Evolutionary conservation across 768 basidiomycete species (phyloP).

Genomic region (Macrocybe gigantea): DNA sequence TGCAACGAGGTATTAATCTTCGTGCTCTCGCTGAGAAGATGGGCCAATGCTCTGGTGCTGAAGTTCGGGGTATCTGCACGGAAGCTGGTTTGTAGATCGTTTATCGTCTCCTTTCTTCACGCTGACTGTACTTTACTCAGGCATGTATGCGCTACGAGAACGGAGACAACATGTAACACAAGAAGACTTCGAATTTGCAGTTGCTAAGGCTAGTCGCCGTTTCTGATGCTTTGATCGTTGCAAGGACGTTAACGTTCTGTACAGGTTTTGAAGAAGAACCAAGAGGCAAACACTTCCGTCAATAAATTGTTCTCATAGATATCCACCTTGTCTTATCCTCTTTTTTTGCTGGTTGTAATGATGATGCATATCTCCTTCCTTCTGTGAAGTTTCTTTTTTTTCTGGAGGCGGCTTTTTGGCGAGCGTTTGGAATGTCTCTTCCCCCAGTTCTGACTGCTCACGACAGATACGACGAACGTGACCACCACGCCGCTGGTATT

Average conservation of each 20-base stretch:
- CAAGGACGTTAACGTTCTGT: slow-evolving; percentile 4
- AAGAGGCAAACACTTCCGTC: slow-evolving; percentile 89
- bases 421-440: not conserved
- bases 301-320: slow-evolving; percentile 88
- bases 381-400: not conserved
- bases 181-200: slow-evolving; percentile 98
- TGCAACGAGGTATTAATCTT: slow-evolving; percentile 97
- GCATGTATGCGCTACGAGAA: slow-evolving; percentile 96
- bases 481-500: not conserved
- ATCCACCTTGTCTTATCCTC: not conserved
- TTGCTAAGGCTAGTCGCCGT: slow-evolving; percentile 67
- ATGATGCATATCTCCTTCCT: not conserved
- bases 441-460: not conserved
- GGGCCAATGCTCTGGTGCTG: slow-evolving; percentile 98
- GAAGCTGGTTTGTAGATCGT: slow-evolving; percentile 67
- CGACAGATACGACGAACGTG: not conserved
- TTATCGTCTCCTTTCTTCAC: not conserved
- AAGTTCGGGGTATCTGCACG: slow-evolving; percentile 95
- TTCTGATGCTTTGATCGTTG: not conserved
- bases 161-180: slow-evolving; percentile 96
- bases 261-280: slow-evolving; percentile 91
- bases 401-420: not conserved
- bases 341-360: slow-evolving; percentile 8
- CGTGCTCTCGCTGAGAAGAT: slow-evolving; percentile 96
- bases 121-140: slow-evolving; percentile 26